These are phyloP conservation scores for Puccinia hordei DNA, from an alignment of 1,284 basidiomycete genomes.

Conservation along the genomic window DNA sequence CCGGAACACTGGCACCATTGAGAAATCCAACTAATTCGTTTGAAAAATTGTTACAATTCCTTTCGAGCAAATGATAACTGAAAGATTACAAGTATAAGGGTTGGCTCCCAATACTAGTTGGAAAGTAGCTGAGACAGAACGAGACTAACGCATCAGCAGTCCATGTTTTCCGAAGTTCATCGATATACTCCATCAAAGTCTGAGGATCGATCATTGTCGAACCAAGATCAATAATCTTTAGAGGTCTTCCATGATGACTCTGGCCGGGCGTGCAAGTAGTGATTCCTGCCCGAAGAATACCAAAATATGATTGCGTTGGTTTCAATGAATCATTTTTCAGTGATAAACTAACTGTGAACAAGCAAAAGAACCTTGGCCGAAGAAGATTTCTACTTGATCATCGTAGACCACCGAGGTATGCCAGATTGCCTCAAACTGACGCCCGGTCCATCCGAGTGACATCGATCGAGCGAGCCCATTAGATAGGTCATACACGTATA, in stretches of 20 bases:
- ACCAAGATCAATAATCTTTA: conserved; percentile 58
- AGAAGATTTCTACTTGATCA: conserved; percentile 59
- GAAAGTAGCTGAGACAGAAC: conserved; percentile 51
- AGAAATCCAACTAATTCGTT: conserved; percentile 46
- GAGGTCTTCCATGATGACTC: conserved; percentile 58
- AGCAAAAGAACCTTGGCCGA: conserved; percentile 59
- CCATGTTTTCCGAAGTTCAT: conserved; percentile 57
- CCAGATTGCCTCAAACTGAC: conserved; percentile 54
- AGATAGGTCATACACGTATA: conserved; percentile 60
- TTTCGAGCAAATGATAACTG: conserved; percentile 50
- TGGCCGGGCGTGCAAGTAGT: conserved; percentile 13
- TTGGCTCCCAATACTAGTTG: background rate
- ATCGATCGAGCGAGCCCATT: conserved; percentile 58
- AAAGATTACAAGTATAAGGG: background rate
- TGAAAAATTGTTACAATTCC: conserved; percentile 48
- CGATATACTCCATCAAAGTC: conserved; percentile 58
- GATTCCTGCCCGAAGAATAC: conserved; percentile 20
- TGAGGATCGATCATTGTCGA: conserved; percentile 58
- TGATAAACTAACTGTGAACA: conserved; percentile 40
- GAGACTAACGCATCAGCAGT: conserved; percentile 58
- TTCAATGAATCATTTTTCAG: background rate
- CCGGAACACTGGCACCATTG: conserved; percentile 36
- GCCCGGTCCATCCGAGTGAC: conserved; percentile 56
- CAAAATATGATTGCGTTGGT: background rate
- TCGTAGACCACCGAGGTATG: conserved; percentile 60